These are phyloP conservation scores for Pseudocercospora pini-densiflorae DNA, from an alignment of 2,329 filamentous ascomycete genomes.

Conservation along the genomic window DNA sequence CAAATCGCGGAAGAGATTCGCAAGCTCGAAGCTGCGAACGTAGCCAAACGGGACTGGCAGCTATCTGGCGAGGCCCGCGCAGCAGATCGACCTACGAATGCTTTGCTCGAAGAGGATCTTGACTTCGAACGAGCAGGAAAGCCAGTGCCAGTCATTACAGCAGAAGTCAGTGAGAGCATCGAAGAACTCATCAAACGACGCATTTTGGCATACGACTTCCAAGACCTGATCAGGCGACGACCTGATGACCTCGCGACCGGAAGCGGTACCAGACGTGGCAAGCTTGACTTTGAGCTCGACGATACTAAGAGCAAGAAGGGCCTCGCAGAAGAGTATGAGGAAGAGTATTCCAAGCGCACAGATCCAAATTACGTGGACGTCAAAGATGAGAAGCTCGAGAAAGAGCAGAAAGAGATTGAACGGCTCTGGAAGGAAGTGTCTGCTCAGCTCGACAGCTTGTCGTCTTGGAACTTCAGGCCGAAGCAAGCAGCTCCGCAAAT, in stretches of 20 bases:
- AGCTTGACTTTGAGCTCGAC: slow-evolving; percentile 71
- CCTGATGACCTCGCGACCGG: slow-evolving; percentile 73
- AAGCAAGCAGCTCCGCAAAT: slow-evolving; percentile 81
- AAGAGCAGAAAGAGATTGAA: slow-evolving; percentile 76
- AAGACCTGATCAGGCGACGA: slow-evolving; percentile 82
- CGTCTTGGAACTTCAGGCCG: slow-evolving; percentile 94
- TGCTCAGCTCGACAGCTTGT: slow-evolving; percentile 82
- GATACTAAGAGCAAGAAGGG: slow-evolving; percentile 87
- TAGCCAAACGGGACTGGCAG: slow-evolving; percentile 90
- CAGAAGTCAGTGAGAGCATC: slow-evolving; percentile 86
- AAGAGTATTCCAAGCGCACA: slow-evolving; percentile 78
- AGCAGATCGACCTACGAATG: slow-evolving; percentile 82
- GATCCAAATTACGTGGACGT: slow-evolving; percentile 83
- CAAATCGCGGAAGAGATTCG: slow-evolving; percentile 90
- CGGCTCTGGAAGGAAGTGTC: slow-evolving; percentile 81
- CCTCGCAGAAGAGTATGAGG: slow-evolving; percentile 91
- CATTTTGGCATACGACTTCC: slow-evolving; percentile 87
- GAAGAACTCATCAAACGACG: slow-evolving; percentile 93
- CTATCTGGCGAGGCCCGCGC: slow-evolving; percentile 86
- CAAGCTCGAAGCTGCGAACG: slow-evolving; percentile 83
- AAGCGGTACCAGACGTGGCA: slow-evolving; percentile 67
- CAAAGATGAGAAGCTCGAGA: slow-evolving; percentile 78
- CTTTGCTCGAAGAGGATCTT: slow-evolving; percentile 89
- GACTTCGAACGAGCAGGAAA: slow-evolving; percentile 97
- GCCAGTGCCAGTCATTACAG: slow-evolving; percentile 90